Base-by-base conservation (phyloP, 441 rosid species). In the Eutrema salsugineum region DNA sequence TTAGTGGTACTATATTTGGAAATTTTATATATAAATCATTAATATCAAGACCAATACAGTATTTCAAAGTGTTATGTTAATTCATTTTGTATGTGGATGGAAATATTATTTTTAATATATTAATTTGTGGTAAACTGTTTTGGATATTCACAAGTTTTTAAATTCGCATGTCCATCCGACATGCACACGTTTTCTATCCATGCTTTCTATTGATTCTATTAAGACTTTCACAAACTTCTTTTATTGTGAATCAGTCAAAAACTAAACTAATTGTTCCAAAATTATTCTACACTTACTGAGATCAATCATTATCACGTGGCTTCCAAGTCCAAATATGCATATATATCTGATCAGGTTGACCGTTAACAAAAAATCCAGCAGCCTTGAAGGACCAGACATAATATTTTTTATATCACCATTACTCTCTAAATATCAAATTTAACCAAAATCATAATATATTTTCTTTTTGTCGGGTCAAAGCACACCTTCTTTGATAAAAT, bases 361-460 rank as follows among this genome's bases (percentile, higher is more conserved):
- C 69, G 73, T 33, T 68, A 53, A 62, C 32, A 44, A 49, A 24
- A 24, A 4, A 44, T 7, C 64, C 50, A 75, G 78, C 78, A 68
- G 78, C 78, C 78, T 75, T 68, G 28, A 53, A 35, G 73, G 78
- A 68, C 78, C 73, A 68, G 35, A 44, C 28, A 43, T 51, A 50
- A 16, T 35, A 9, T 51, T 20, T 30, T 28, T 20, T 8, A 51
- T 60, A 59, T 60, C 49, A 40, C 11, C 11, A 50, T 58, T 32
- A n/a, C 24, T 24, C 55, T 72, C 35, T 17, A 17, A 8, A 46
- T 5, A 46, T 36, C 11, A 11, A 28, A 50, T 42, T 36, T 30
- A 24, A 32, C 72, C 6, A 30, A 14, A 28, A 50, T 20, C 50
- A 14, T 9, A 2, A 1, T 30, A 32, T 46, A 40, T 66, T 24